Percentiles rank a stretch among this genome's conserved stretches.
Conservation (phyloP, 805 yeast species). For the Candida namnaoensis region DNA sequence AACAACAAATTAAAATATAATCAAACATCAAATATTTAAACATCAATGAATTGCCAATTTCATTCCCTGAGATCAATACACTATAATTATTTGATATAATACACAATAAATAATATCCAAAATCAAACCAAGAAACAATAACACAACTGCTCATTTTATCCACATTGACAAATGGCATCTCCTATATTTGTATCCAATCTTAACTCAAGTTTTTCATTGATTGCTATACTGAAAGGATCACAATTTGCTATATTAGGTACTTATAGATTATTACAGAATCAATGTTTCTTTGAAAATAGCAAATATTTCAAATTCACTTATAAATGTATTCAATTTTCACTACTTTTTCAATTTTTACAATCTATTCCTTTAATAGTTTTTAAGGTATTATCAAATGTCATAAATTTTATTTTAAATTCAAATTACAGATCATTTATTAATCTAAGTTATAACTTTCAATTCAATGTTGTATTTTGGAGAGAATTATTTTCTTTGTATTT, state of each 20-base stretch:
- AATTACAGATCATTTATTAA: neutral
- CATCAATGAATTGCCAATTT: no score
- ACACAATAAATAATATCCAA: no score
- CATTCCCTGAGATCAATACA: no score
- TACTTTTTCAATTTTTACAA: constrained; percentile 1
- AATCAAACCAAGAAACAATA: no score
- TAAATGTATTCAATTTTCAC: constrained; percentile 4
- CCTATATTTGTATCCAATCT: neutral
- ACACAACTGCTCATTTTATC: no score
- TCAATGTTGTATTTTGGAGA: no score
- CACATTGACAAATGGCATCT: neutral
- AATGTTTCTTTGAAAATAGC: constrained; percentile 6
- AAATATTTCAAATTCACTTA: constrained; percentile 5
- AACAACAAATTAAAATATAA: no score
- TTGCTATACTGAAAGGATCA: constrained; percentile 8
- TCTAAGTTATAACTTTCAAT: no score
- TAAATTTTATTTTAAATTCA: neutral
- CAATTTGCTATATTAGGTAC: constrained; percentile 10
- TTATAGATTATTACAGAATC: constrained; percentile 9
- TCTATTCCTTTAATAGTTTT: constrained; percentile 1
- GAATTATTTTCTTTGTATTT: no score
- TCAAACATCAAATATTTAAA: no score
- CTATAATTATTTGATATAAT: no score
- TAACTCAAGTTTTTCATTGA: constrained; percentile 4
- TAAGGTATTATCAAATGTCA: neutral